These are phyloP conservation scores for Trichoderma sp. DNA, from an alignment of 2,329 filamentous ascomycete species.

Conservation along the genomic window DNA sequence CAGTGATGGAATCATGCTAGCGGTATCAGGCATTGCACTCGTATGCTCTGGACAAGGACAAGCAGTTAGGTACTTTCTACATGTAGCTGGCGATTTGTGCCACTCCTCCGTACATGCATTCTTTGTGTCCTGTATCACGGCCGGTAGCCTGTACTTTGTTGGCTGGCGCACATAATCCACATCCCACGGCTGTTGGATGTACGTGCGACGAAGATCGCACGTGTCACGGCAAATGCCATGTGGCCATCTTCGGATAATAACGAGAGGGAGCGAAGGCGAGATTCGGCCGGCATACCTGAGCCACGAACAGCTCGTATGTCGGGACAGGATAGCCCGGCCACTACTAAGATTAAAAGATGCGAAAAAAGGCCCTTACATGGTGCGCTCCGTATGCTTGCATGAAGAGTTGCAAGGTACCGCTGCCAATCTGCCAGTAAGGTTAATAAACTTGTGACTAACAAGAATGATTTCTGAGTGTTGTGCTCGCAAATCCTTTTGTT, in stretches of 20 bases:
- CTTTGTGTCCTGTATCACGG: background rate
- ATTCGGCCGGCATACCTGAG: slow-evolving; percentile 5
- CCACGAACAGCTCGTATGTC: background rate
- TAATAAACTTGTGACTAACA: background rate
- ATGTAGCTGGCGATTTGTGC: background rate
- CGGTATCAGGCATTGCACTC: background rate
- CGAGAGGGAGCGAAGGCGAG: background rate
- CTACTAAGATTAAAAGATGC: background rate
- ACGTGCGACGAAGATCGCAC: slow-evolving; percentile 21
- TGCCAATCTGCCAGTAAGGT: background rate
- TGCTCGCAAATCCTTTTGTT: background rate
- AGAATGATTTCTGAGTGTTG: background rate
- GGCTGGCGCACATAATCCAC: background rate
- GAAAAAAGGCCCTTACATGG: background rate
- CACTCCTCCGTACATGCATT: background rate
- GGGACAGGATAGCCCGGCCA: background rate
- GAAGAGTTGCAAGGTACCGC: background rate
- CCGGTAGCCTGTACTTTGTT: background rate
- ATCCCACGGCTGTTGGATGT: slow-evolving; percentile 6
- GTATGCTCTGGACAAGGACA: background rate
- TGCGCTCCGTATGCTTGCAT: background rate
- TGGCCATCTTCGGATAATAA: slow-evolving; percentile 19
- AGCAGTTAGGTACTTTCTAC: background rate
- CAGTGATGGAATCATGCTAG: background rate
- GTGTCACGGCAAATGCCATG: slow-evolving; percentile 24